Percentiles rank a stretch among this genome's conserved stretches.
phyloP scores from a whole-genome alignment of 1,284 basidiomycete species.

The Testicularia cyperi region DNA sequence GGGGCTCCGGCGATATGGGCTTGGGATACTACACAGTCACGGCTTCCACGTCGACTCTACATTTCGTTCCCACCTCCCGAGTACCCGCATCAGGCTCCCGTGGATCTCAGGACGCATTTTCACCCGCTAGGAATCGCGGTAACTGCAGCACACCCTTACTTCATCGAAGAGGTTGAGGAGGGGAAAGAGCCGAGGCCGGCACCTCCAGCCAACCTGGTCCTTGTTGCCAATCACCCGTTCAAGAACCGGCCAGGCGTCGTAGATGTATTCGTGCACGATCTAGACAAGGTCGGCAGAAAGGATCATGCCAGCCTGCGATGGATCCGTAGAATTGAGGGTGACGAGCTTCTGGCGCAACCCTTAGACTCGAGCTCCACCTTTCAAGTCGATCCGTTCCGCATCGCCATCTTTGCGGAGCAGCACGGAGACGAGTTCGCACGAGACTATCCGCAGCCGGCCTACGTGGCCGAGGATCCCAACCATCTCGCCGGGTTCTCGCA shows the following conservation, averaged over 20 bases:
- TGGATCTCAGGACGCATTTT: slow-evolving; percentile 22
- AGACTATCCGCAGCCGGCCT: slow-evolving; percentile 16
- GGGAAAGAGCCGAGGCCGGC: slow-evolving; percentile 8
- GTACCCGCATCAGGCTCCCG: slow-evolving; percentile 14
- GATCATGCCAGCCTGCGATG: slow-evolving; percentile 27
- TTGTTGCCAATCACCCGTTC: slow-evolving; percentile 43
- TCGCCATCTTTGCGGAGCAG: slow-evolving; percentile 37
- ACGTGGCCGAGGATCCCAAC: slow-evolving; percentile 18
- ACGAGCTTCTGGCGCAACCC: slow-evolving; percentile 3
- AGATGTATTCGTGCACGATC: slow-evolving; percentile 43
- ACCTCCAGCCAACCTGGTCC: slow-evolving; percentile 28
- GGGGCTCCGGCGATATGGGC: slow-evolving; percentile 39
- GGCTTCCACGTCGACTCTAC: slow-evolving; percentile 23
- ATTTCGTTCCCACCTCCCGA: slow-evolving; percentile 32
- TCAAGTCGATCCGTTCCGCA: slow-evolving; percentile 32
- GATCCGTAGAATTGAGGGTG: slow-evolving; percentile 33
- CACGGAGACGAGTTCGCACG: slow-evolving; percentile 21
- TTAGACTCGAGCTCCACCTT: slow-evolving; percentile 6
- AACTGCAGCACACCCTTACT: slow-evolving; percentile 29
- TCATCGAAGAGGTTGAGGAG: slow-evolving; percentile 13
- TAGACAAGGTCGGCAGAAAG: slow-evolving; percentile 27
- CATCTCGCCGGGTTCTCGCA: slow-evolving; percentile 17
- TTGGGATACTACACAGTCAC: slow-evolving; percentile 27
- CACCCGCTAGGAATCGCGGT: slow-evolving; percentile 42
- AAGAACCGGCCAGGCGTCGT: slow-evolving; percentile 29